phyloP scores from a whole-genome alignment of 768 basidiomycete species.

The Boletellus sp. region DNA sequence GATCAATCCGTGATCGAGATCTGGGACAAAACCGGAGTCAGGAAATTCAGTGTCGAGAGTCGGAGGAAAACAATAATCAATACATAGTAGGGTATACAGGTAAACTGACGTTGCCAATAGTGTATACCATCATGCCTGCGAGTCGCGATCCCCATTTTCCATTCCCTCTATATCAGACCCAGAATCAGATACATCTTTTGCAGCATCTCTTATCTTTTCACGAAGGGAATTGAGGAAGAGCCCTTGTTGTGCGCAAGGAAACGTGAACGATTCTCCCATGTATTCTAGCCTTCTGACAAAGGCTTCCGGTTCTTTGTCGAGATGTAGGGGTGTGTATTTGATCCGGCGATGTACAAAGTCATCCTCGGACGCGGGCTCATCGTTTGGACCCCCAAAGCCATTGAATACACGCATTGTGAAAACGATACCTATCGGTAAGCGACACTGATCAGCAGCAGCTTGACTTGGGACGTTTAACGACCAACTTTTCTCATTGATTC shows the following conservation, averaged over 20 bases:
- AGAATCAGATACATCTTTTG: constrained; percentile 20
- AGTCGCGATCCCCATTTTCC: constrained; percentile 21
- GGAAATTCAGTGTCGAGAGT: neutral
- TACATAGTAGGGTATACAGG: constrained; percentile 15
- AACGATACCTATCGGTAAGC: constrained; percentile 44
- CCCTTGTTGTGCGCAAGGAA: constrained; percentile 60
- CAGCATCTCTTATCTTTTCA: constrained; percentile 43
- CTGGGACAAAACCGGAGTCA: constrained; percentile 55
- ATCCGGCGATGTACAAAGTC: constrained; percentile 31
- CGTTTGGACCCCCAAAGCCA: constrained; percentile 31
- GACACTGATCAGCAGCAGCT: constrained; percentile 1
- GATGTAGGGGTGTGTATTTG: constrained; percentile 59
- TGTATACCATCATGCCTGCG: constrained; percentile 3
- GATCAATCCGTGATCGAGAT: constrained; percentile 44
- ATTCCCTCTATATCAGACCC: constrained; percentile 27
- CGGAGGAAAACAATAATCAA: constrained; percentile 1
- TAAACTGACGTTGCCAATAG: constrained; percentile 4
- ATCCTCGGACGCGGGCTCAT: constrained; percentile 32
- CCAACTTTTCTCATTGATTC: constrained; percentile 32
- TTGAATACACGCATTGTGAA: constrained; percentile 55
- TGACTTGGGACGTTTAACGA: neutral
- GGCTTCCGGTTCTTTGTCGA: constrained; percentile 57
- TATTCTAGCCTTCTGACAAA: constrained; percentile 61
- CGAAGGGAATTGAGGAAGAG: constrained; percentile 64
- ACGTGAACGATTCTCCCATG: constrained; percentile 62